Conservation (phyloP, 2,329 filamentous ascomycete genomes). For the Ceratocystis cubensis region DNA sequence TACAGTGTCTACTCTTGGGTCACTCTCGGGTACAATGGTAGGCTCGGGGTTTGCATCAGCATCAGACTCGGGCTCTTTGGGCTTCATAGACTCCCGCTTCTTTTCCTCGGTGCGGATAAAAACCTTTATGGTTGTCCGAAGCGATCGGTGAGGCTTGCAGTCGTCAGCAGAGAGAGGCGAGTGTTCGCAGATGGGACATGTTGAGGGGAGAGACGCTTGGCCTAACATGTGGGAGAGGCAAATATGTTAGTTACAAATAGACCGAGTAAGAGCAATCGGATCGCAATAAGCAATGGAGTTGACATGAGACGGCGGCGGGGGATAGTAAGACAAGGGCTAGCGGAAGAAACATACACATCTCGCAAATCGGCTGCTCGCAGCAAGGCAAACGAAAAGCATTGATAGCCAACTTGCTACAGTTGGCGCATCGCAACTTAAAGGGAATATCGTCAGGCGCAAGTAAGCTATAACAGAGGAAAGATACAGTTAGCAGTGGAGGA, state of each 20-base stretch:
- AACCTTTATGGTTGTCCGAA: constrained; percentile 85
- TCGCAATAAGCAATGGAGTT: no score
- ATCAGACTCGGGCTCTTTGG: constrained; percentile 32
- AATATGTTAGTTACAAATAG: constrained; percentile 5
- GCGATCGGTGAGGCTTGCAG: constrained; percentile 75
- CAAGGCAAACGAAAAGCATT: constrained; percentile 87
- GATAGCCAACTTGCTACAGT: constrained; percentile 79
- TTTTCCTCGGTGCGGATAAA: constrained; percentile 87
- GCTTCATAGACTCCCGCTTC: constrained; percentile 58
- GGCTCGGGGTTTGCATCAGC: constrained; percentile 18
- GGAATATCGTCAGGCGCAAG: constrained; percentile 75
- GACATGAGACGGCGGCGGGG: constrained; percentile 12
- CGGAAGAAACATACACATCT: constrained; percentile 52
- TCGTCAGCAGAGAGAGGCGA: constrained; percentile 73
- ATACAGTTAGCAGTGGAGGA: constrained; percentile 19
- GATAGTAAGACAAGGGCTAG: constrained; percentile 14
- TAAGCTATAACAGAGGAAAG: constrained; percentile 40
- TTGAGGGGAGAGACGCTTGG: constrained; percentile 60
- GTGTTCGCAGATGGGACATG: constrained; percentile 89
- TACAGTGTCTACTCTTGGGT: constrained; percentile 4
- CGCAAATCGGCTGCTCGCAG: constrained; percentile 91
- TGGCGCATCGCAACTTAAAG: constrained; percentile 89
- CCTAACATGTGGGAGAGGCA: constrained; percentile 36
- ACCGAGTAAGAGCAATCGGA: no score
- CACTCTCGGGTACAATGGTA: constrained; percentile 23